Percentiles rank a stretch among this genome's conserved stretches.
Evolutionary conservation across 768 basidiomycete species (phyloP).

Genomic region (Naganishia friedmannii): DNA sequence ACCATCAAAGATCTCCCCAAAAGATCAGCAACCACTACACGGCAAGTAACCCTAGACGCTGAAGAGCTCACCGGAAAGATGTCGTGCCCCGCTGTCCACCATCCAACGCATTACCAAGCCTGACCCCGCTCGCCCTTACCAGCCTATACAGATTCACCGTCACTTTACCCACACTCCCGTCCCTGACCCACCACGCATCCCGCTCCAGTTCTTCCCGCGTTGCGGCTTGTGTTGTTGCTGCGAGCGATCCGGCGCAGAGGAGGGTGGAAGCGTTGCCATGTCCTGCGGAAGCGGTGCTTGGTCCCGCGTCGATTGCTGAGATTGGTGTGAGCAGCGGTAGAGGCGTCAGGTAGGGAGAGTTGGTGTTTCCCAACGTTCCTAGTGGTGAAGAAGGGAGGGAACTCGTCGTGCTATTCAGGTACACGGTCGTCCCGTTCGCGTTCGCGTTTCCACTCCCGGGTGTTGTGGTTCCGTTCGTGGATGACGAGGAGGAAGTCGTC

Average conservation of each 20-base stretch:
- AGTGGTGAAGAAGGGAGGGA: conserved; percentile 78
- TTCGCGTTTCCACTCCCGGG: conserved; percentile 51
- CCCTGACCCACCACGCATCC: conserved; percentile 81
- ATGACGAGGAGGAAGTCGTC: background rate
- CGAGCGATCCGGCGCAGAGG: conserved; percentile 66
- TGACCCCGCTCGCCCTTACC: conserved; percentile 72
- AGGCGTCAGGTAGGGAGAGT: conserved; percentile 84
- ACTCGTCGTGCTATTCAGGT: conserved; percentile 62
- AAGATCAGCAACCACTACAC: background rate
- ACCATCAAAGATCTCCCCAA: background rate
- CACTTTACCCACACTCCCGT: conserved; percentile 68
- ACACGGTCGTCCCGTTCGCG: conserved; percentile 1
- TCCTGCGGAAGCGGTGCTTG: conserved; percentile 41
- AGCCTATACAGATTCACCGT: conserved; percentile 72
- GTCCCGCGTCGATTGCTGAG: conserved; percentile 37
- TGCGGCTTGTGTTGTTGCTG: too few relatives aligned
- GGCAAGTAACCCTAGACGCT: background rate
- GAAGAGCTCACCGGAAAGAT: conserved; percentile 69
- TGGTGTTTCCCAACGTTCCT: conserved; percentile 63
- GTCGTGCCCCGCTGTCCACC: conserved; percentile 70
- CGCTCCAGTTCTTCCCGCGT: conserved; percentile 53
- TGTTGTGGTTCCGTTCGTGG: background rate
- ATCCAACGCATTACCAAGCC: conserved; percentile 88
- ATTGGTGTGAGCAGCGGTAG: conserved; percentile 58
- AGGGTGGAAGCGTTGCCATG: conserved; percentile 52